A percentile compares a stretch with the other conserved stretches of the same genome.
phyloP scores from a whole-genome alignment of 495 filamentous ascomycete genomes.

The Lasiosphaeria ovina region DNA sequence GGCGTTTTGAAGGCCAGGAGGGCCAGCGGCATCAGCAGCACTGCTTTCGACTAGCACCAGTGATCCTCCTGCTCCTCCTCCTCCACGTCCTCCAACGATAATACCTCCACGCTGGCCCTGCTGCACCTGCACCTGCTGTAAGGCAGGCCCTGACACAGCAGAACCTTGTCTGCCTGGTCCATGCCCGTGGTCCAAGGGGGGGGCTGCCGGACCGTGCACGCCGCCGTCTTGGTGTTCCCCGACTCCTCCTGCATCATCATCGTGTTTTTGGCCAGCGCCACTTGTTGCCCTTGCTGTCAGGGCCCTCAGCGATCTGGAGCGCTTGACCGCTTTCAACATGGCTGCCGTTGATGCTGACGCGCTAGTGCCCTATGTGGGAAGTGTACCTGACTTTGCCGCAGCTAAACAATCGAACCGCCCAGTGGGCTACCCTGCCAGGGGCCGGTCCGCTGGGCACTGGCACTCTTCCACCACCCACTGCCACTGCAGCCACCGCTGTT shows the following conservation, averaged over 20 bases:
- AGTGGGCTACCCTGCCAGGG: constrained; percentile 2
- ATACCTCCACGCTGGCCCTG: too few relatives aligned
- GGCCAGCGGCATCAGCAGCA: constrained; percentile 14
- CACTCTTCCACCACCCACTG: not conserved
- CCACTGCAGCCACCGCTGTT: constrained; percentile 2
- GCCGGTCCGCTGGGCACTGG: constrained; percentile 2
- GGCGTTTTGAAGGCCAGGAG: constrained; percentile 30
- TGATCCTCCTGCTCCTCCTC: too few relatives aligned
- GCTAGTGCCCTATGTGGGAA: too few relatives aligned
- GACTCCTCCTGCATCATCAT: constrained; percentile 16
- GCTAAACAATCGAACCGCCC: constrained; percentile 11
- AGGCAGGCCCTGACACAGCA: not conserved
- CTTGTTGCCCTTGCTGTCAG: constrained; percentile 6
- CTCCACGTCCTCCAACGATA: too few relatives aligned
- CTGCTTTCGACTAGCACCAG: too few relatives aligned
- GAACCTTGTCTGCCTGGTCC: constrained; percentile 3
- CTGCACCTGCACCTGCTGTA: too few relatives aligned
- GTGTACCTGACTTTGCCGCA: too few relatives aligned
- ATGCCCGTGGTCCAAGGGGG: constrained; percentile 28
- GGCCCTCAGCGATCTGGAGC: constrained; percentile 21
- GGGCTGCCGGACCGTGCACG: constrained; percentile 39
- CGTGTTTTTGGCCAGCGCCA: constrained; percentile 10
- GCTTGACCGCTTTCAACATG: constrained; percentile 35
- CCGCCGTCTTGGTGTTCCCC: constrained; percentile 22
- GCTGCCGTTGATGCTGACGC: constrained; percentile 15